Base-by-base conservation (phyloP, 768 basidiomycete species). In the Podaxis sp. region DNA sequence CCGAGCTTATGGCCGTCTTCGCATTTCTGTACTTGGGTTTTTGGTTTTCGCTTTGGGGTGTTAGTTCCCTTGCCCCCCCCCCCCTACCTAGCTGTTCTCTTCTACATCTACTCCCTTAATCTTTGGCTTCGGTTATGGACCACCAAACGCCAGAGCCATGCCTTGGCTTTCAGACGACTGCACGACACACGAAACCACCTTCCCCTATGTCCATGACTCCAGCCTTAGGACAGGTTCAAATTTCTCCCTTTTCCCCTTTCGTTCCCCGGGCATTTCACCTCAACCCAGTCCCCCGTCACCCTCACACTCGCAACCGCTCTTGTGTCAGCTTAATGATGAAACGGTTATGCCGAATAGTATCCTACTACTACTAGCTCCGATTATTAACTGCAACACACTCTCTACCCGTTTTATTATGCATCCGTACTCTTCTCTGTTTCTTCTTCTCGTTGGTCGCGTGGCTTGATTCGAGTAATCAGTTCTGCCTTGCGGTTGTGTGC, bases 351-450 rank as follows among this genome's bases (percentile, higher is more conserved):
- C 59, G 59, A 58, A 53, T 46, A 35, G 56, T 50, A 21, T 38
- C 21, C 38, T 36, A 53, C 52, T 54, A 47, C 51, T 60, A 60
- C 51, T 60, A 60, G 59, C 44, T 60, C 59, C 59, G 59, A 60
- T 47, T 60, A 60, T 60, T 60, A 53, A 60, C 56, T 36, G 35
- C 46, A 37, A 48, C 56, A 60, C 54, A 60, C 59, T 53, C 42
- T 40, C 40, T 35, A 60, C 51, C 35, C 32, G 51, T 54, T 40
- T 44, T 60, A 60, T 53, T 60, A 53, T 52, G 44, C 50, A 60
- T 52, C 35, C 10, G 50, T 47, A 47, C 25, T 57, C 44, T 57
- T 40, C 23, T 36, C 27, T 32, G 16, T 56, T 13, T 14, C n/a
- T 44, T 44, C 55, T 42, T 56, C 13, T 44, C 37, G 42, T 35